Base-by-base conservation (phyloP, 805 yeast genomes). In the Myxozyma mucilagina region DNA sequence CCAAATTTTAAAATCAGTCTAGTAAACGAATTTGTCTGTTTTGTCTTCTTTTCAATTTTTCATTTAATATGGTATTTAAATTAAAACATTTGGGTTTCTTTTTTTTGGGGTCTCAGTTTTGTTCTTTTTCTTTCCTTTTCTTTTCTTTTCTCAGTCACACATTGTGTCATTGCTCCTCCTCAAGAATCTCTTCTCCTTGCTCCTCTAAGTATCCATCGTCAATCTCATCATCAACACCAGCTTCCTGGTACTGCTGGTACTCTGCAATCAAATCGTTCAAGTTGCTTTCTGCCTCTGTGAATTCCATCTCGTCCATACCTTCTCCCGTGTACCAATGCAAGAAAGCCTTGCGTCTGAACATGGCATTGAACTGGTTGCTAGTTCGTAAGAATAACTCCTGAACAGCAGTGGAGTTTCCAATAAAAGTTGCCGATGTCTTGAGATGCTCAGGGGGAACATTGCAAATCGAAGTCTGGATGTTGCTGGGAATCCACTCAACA, bases 291-390 rank as follows among this genome's bases (percentile, higher is more conserved):
- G 97, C 97, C 79, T 91, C 97, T 60, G 90, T 84, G 76, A 91
- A 91, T 79, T 91, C 97, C 81, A 86, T 82, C 78, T 87, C 96
- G 73, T 91, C 97, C 97, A 91, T 91, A 79, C 97, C 97, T 78
- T 91, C 97, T 69, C 87, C 83, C 9, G 94, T 89, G 78, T 90
- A 91, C 97, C 97, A 91, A 77, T 91, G 97, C 78, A 91, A 86
- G 85, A 91, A 91, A 66, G 97, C 97, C 76, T 87, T 88, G 80
- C 94, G 89, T 75, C 89, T 84, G 78, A 88, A 91, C 97, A 91
- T 91, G 63, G 91, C 92, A 69, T 87, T 81, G 78, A 91, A 91
- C 78, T 91, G 97, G 70, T 83, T 90, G 67, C 93, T 93, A 59
- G 89, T 87, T 78, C 97, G 87, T 78, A 86, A 85, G 79, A 91